Base-by-base conservation (phyloP, 805 yeast genomes). In the Ogataea populi-albae region DNA sequence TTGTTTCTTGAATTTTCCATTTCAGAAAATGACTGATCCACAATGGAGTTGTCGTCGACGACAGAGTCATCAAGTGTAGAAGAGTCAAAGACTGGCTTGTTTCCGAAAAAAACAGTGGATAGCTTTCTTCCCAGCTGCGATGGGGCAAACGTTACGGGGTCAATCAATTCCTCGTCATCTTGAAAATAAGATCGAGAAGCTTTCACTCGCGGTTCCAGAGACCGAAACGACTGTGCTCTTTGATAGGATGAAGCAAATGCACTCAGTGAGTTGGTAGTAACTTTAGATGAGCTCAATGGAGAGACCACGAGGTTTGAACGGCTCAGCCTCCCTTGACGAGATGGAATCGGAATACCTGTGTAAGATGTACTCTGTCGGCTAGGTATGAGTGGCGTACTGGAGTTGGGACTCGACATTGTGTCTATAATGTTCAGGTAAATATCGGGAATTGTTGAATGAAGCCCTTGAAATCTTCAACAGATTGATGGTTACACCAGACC, bases 181-280 rank as follows among this genome's bases (percentile, higher is more conserved):
- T 55, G 68, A 54, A 85, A 81, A 45, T 73, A 85, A 0, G 88
- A 79, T 46, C 94, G 64, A 20, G 71, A 63, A 6, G 77, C 73
- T 49, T 69, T 75, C 46, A 83, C 77, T 23, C 72, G 67, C 18
- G 71, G 69, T 47, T 74, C 80, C 19, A 73, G 49, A 9, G 77
- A 73, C 32, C 73, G 68, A 55, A 71, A 74, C 3, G 87, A 76
- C 55, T 85, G 91, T 2, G 95, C 93, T 55, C 96, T 71, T 25
- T 78, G 73, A 52, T 72, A 77, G 0, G 95, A 86, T 10, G 85
- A 76, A 2, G 94, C 94, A 61, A 86, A 86, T 37, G 84, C 77
- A 39, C 81, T 78, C 26, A 86, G 56, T 1, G 93, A 82, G 59
- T 83, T 83, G 12, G 69, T 67, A 30, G 86, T 82, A n/a, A n/a